Percentiles rank a stretch among this genome's conserved stretches.
Evolutionary conservation across 2,329 filamentous ascomycete genomes (phyloP).

Genomic region (Phyllosticta citribraziliensis): DNA sequence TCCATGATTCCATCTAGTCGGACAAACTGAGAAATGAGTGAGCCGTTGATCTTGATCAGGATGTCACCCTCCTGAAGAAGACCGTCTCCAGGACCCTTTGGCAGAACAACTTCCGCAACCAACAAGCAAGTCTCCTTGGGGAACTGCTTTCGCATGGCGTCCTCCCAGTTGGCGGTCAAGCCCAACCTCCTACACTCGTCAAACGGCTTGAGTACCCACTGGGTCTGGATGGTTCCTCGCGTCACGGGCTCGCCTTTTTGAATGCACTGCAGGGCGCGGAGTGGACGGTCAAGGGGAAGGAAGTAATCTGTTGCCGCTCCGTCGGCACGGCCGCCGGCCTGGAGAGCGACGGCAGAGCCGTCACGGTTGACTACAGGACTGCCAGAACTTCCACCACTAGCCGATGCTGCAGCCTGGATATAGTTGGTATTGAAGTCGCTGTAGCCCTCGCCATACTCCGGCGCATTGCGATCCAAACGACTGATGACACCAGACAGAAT

Average conservation of each 20-base stretch:
- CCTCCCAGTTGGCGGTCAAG: slow-evolving; percentile 76
- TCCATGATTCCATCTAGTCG: slow-evolving; percentile 86
- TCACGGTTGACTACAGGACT: slow-evolving; percentile 96
- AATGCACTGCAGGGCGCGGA: slow-evolving; percentile 78
- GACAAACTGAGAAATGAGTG: slow-evolving; percentile 88
- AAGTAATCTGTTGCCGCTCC: slow-evolving; percentile 98
- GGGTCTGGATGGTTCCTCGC: slow-evolving; percentile 95
- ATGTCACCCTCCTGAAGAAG: slow-evolving; percentile 94
- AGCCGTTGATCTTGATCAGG: slow-evolving; percentile 82
- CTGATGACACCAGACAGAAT: slow-evolving; percentile 97
- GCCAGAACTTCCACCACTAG: slow-evolving; percentile 94
- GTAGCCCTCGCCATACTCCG: slow-evolving; percentile 95
- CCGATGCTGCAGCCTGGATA: slow-evolving; percentile 94
- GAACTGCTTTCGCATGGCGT: slow-evolving; percentile 69
- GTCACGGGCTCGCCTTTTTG: slow-evolving; percentile 64
- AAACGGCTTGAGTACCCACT: slow-evolving; percentile 94
- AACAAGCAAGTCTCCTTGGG: slow-evolving; percentile 95
- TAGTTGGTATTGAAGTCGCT: slow-evolving; percentile 96
- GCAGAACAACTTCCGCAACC: slow-evolving; percentile 88
- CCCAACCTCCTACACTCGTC: slow-evolving; percentile 91
- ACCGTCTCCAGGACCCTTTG: slow-evolving; percentile 74
- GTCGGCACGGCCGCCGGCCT: slow-evolving; percentile 87
- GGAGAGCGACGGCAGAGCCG: slow-evolving; percentile 81
- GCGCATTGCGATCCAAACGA: slow-evolving; percentile 88
- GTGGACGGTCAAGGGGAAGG: slow-evolving; percentile 79